Conservation (phyloP, 768 basidiomycete species). For the Chlorophyllum brunneum region DNA sequence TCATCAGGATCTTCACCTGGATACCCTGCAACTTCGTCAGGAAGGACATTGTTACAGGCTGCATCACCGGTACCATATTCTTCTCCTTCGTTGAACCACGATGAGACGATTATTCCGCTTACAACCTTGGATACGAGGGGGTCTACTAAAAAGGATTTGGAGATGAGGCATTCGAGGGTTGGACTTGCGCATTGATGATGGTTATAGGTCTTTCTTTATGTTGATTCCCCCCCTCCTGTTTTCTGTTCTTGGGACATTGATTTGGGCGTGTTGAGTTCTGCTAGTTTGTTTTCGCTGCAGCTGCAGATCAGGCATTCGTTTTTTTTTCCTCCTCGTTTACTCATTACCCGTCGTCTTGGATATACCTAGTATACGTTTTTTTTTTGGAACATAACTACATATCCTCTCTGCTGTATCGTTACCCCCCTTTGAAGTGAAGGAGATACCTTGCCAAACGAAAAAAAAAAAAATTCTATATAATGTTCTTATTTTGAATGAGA, state of each 20-base stretch:
- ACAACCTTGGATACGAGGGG: neutral
- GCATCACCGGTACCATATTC: neutral
- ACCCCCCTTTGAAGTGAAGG: too few species aligned
- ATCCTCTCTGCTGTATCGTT: too few species aligned
- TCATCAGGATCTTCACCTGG: neutral
- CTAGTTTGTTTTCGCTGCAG: neutral
- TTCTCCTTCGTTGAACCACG: neutral
- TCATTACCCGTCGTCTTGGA: too few species aligned
- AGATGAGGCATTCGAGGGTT: neutral
- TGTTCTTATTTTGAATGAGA: too few species aligned
- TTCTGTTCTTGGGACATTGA: neutral
- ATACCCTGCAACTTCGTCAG: neutral
- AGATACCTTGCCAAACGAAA: too few species aligned
- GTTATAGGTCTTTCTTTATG: too few species aligned
- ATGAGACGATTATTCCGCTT: constrained; percentile 3
- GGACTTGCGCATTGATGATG: constrained; percentile 1
- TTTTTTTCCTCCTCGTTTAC: neutral
- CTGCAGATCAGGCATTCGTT: neutral
- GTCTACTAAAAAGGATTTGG: neutral
- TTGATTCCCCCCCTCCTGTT: too few species aligned
- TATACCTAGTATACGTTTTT: too few species aligned
- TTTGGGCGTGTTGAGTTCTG: neutral
- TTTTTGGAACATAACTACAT: too few species aligned
- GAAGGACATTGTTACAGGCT: neutral
- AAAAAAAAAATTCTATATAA: neutral